Percentiles rank a stretch among this genome's conserved stretches.
phyloP scores from a whole-genome alignment of 805 yeast species.

The Ogataea allantospora region DNA sequence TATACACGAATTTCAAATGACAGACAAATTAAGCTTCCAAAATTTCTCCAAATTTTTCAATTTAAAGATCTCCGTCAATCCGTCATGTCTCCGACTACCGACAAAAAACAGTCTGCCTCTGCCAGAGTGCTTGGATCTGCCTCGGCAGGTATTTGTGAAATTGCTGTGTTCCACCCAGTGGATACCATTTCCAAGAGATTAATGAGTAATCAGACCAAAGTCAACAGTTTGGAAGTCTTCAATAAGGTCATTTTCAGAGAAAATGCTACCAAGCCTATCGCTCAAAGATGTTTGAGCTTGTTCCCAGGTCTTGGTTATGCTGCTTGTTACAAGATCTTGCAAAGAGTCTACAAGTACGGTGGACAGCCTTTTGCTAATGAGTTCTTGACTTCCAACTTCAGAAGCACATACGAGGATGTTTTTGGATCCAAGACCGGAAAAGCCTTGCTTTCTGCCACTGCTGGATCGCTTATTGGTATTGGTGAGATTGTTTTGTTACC shows the following conservation, averaged over 20 bases:
- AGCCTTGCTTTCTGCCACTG: constrained; percentile 95
- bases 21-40: constrained; percentile 5
- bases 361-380: constrained; percentile 99
- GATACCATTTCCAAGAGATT: constrained; percentile 96
- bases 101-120: constrained; percentile 81
- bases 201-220: constrained; percentile 76
- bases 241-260: constrained; percentile 86
- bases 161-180: constrained; percentile 96
- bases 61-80: constrained; percentile 3
- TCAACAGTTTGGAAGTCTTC: constrained; percentile 61
- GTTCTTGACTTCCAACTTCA: constrained; percentile 74
- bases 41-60: constrained; percentile 3
- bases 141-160: constrained; percentile 94
- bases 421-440: constrained; percentile 96
- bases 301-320: constrained; percentile 99
- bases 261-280: constrained; percentile 68
- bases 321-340: constrained; percentile 93
- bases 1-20: constrained; percentile 2
- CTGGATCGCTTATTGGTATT: constrained; percentile 95
- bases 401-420: constrained; percentile 61
- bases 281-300: constrained; percentile 71
- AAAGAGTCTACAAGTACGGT: constrained; percentile 97
- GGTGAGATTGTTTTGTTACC: constrained; percentile 97
- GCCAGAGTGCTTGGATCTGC: constrained; percentile 98
- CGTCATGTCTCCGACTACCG: constrained; percentile 35